phyloP scores from a whole-genome alignment of 129 eudicot genomes.

The Flaveria bidentis region DNA sequence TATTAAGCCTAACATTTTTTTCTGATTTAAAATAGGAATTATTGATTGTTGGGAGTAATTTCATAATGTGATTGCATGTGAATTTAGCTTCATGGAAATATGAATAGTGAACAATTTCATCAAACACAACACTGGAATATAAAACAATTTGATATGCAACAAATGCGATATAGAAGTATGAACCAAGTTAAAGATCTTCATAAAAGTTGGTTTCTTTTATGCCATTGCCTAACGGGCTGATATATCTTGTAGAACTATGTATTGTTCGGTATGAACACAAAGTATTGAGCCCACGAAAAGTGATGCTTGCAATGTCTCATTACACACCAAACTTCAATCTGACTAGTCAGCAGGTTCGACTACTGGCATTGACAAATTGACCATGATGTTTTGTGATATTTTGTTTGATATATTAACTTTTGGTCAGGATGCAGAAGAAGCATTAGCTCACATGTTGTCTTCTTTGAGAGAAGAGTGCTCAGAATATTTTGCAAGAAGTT shows the following conservation, averaged over 20 bases:
- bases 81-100: background rate
- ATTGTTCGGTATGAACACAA: constrained; percentile 43
- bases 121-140: background rate
- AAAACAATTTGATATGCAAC: background rate
- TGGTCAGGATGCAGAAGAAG: constrained; percentile 96
- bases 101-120: background rate
- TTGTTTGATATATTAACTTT: constrained; percentile 16
- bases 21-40: background rate
- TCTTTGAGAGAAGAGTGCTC: constrained; percentile 87
- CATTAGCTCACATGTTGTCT: constrained; percentile 73
- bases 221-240: background rate
- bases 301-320: constrained; percentile 73
- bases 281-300: constrained; percentile 62
- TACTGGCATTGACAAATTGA: background rate
- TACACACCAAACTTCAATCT: constrained; percentile 69
- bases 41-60: background rate
- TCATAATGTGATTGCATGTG: background rate
- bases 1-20: background rate
- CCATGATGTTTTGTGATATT: background rate
- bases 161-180: no score
- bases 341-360: constrained; percentile 71
- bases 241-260: constrained; percentile 56
- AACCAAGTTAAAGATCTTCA: background rate
- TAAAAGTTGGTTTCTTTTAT: background rate
- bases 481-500: constrained; percentile 44